A percentile compares a stretch with the other conserved stretches of the same genome.
Evolutionary conservation across 208 protist genomes (phyloP).

Genomic region (Crithidia thermophila): DNA sequence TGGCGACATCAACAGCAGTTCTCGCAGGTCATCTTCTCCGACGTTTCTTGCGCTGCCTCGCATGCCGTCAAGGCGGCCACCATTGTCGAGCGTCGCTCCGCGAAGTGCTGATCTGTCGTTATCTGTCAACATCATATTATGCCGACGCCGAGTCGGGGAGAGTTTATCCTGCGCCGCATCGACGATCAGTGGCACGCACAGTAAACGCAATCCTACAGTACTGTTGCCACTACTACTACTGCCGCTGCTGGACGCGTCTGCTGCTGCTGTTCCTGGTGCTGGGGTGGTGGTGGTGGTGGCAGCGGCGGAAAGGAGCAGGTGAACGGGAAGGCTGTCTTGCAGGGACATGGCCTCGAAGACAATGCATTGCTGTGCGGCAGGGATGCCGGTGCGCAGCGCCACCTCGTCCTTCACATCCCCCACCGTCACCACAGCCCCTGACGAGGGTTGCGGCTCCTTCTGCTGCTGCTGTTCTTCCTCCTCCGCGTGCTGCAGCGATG

Average conservation of each 20-base stretch:
- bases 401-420: conserved; percentile 53
- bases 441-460: background rate
- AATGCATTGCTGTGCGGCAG: conserved; percentile 25
- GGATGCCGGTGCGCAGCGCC: conserved; percentile 41
- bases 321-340: conserved; percentile 47
- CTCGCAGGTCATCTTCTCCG: background rate
- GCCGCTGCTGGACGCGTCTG: background rate
- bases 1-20: conserved; percentile 11
- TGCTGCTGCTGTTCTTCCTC: background rate
- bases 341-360: conserved; percentile 44
- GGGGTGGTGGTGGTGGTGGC: background rate
- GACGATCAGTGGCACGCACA: conserved; percentile 22
- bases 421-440: conserved; percentile 27
- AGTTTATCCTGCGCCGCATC: background rate
- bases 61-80: background rate
- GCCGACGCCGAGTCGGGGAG: background rate
- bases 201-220: conserved; percentile 3
- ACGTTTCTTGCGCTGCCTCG: background rate
- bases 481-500: background rate
- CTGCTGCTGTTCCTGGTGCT: background rate
- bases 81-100: too few relatives aligned
- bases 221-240: background rate
- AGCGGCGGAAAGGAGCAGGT: conserved; percentile 29
- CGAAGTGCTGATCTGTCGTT: too few relatives aligned
- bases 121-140: too few relatives aligned